A percentile compares a stretch with the other conserved stretches of the same genome.
Evolutionary conservation across 164 flowering plant species (phyloP).

Genomic region (Cinnamomum micranthum): DNA sequence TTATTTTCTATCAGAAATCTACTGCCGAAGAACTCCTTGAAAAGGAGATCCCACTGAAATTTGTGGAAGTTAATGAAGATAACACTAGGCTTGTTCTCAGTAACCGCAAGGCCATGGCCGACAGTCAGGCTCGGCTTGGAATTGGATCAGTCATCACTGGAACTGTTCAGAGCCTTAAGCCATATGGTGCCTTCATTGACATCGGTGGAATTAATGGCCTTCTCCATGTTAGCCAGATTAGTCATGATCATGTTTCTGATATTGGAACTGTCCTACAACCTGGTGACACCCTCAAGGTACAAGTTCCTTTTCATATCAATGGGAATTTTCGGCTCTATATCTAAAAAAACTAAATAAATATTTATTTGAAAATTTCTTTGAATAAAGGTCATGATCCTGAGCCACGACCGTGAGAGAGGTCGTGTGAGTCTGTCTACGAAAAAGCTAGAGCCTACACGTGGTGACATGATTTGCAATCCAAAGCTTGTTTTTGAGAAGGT

Average conservation of each 20-base stretch:
- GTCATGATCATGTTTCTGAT: constrained; percentile 95
- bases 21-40: constrained; percentile 81
- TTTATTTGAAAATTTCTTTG: background rate
- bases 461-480: constrained; percentile 98
- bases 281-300: constrained; percentile 94
- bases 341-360: background rate
- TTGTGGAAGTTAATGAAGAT: constrained; percentile 93
- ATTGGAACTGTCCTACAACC: constrained; percentile 93
- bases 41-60: constrained; percentile 83
- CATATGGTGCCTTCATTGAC: constrained; percentile 97
- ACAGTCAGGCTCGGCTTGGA: constrained; percentile 93
- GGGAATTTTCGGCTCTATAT: background rate
- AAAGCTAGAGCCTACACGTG: constrained; percentile 96
- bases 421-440: constrained; percentile 95
- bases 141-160: constrained; percentile 93
- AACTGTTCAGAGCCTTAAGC: constrained; percentile 89
- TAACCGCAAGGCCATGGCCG: constrained; percentile 96
- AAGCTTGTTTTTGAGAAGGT: constrained; percentile 98
- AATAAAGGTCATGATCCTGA: constrained; percentile 82
- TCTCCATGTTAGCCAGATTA: constrained; percentile 96
- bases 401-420: constrained; percentile 97
- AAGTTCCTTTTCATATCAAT: background rate
- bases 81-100: constrained; percentile 84
- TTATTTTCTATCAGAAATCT: constrained; percentile 49
- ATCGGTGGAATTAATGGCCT: constrained; percentile 98